These are phyloP conservation scores for Alloascoidea hylecoeti DNA, from an alignment of 805 yeast species.

Conservation along the genomic window DNA sequence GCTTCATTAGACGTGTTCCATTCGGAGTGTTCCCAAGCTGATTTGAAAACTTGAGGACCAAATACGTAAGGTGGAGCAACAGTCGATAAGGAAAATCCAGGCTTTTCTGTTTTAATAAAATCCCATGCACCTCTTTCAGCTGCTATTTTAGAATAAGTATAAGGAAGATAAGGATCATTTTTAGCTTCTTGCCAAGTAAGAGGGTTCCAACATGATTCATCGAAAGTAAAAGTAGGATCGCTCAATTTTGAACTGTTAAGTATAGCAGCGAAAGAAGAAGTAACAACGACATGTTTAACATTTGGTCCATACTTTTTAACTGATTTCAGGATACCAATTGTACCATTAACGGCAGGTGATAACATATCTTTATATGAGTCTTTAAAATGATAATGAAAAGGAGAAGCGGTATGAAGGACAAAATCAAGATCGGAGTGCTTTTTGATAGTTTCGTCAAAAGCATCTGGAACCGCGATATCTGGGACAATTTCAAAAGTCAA, in stretches of 20 bases:
- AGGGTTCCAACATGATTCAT: background rate
- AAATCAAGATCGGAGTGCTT: conserved; percentile 19
- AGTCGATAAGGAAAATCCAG: background rate
- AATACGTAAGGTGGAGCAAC: background rate
- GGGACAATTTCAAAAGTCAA: conserved; percentile 15
- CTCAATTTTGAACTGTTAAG: background rate
- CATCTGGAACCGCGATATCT: conserved; percentile 20
- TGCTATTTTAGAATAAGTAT: background rate
- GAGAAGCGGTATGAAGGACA: conserved; percentile 27
- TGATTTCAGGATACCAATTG: conserved; percentile 26
- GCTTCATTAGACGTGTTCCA: background rate
- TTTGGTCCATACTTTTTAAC: conserved; percentile 23
- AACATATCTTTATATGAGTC: conserved; percentile 28
- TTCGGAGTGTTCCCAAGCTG: background rate
- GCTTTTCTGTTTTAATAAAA: background rate
- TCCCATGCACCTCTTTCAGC: background rate
- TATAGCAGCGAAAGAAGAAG: conserved; percentile 27
- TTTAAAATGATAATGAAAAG: conserved; percentile 14
- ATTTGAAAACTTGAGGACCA: background rate
- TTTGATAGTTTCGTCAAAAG: conserved; percentile 32
- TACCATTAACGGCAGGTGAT: conserved; percentile 33
- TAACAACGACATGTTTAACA: conserved; percentile 28
- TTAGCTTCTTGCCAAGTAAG: background rate
- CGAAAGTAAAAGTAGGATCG: background rate
- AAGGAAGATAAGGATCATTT: background rate